Conservation (phyloP, 2,329 filamentous ascomycete species). For the Phialocephala subalpina region DNA sequence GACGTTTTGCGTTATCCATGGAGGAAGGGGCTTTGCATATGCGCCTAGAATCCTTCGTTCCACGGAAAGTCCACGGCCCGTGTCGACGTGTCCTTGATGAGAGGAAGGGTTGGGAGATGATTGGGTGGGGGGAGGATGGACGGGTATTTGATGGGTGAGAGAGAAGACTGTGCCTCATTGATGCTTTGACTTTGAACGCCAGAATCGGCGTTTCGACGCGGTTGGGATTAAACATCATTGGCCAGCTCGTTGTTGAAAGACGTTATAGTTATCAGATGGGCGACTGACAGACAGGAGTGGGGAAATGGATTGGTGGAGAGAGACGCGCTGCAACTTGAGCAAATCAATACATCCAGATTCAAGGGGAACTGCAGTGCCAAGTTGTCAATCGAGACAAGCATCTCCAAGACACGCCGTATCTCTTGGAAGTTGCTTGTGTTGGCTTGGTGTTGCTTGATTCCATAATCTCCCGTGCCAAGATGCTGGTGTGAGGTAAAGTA, state of each 20-base stretch:
- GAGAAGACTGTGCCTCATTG: neutral
- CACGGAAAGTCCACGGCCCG: too few relatives aligned
- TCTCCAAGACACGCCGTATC: neutral
- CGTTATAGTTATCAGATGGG: neutral
- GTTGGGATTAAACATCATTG: too few relatives aligned
- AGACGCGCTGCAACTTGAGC: too few relatives aligned
- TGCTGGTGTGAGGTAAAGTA: neutral
- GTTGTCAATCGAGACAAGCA: neutral
- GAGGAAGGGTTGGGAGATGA: neutral
- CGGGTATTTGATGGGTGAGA: neutral
- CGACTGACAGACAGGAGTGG: neutral
- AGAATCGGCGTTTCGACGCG: too few relatives aligned
- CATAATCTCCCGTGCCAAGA: neutral
- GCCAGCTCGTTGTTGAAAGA: too few relatives aligned
- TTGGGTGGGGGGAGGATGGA: neutral
- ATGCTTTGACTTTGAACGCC: neutral
- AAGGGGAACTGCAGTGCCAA: too few relatives aligned
- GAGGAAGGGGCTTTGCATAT: neutral
- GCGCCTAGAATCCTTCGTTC: too few relatives aligned
- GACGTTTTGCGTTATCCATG: neutral
- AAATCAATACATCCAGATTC: too few relatives aligned
- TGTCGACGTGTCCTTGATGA: neutral
- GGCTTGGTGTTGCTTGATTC: neutral
- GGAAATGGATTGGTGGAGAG: neutral
- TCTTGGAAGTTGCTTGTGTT: constrained; percentile 1